Evolutionary conservation across 2,329 filamentous ascomycete genomes (phyloP).

Genomic region (Penicillium sp.): DNA sequence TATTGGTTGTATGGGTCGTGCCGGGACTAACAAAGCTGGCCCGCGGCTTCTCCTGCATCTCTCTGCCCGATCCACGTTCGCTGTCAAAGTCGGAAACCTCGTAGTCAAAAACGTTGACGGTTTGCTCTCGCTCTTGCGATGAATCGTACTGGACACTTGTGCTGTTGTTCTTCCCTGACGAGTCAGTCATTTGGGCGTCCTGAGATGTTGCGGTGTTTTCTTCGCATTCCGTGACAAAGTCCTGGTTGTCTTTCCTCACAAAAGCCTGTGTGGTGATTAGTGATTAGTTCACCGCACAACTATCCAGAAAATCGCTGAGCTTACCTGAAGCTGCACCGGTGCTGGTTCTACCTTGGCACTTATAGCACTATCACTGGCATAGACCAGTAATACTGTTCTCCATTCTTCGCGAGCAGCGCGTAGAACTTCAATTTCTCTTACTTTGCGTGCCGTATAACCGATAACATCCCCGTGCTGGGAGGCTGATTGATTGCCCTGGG

Average conservation of each 20-base stretch:
- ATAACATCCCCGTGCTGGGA: constrained; percentile 38
- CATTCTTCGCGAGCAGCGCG: constrained; percentile 57
- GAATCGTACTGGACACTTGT: not conserved
- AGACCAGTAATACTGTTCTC: constrained; percentile 60
- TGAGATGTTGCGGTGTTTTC: constrained; percentile 18
- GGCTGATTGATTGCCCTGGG: constrained; percentile 19
- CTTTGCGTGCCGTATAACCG: constrained; percentile 46
- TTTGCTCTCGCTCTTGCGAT: constrained; percentile 9
- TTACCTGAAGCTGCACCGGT: constrained; percentile 45
- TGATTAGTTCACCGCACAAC: constrained; percentile 14
- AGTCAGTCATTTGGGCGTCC: constrained; percentile 5
- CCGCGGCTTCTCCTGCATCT: constrained; percentile 45
- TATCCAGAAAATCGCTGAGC: not conserved
- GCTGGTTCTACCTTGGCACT: constrained; percentile 35
- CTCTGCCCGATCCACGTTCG: constrained; percentile 32
- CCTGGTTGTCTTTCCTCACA: constrained; percentile 54
- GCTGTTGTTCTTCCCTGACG: not conserved
- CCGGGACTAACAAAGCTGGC: constrained; percentile 23
- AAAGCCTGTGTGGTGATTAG: constrained; percentile 44
- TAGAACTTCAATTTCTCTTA: constrained; percentile 59
- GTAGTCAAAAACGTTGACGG: constrained; percentile 45
- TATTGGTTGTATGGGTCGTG: constrained; percentile 16
- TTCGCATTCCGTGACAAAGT: constrained; percentile 43
- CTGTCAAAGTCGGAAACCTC: constrained; percentile 44
- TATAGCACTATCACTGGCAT: constrained; percentile 58